Evolutionary conservation across 1,139 yeast species (phyloP), one percentile per base, ranked within the genome.

Genomic region (Hansenula sp.): DNA sequence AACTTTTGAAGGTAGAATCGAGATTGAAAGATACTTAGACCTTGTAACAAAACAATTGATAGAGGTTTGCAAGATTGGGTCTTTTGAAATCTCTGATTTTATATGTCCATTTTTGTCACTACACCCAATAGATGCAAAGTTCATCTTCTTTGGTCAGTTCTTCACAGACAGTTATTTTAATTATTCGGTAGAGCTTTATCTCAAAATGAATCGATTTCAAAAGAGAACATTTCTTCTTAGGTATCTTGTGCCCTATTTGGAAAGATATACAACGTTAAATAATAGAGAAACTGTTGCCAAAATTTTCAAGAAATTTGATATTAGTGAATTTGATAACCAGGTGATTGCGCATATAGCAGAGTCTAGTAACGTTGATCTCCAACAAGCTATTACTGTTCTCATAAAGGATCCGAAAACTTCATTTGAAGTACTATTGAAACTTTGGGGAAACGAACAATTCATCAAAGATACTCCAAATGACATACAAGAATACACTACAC

Each of bases 61-160:
- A 11, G 52, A 44, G 31, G 36, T 52, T 2, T 41, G 53, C 25
- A 47, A 44, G 17, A 17, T 31, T 5, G 31, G 29, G 7, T 34
- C 36, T 3, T 22, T 32, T 7, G 36, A 41, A 1, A 37, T 40
- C 11, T 43, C 48, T 12, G 57, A 52, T 1, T 50, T 55, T 22
- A 36, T 63, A 20, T 32, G 52, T 3, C 29, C 62, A 2, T 49
- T 47, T 20, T 41, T 65, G 10, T 46, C 58, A 8, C 45, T 65
- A 7, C 64, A 62, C 39, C 62, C 64, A 4, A 39, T 55, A 11
- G 52, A 53, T 21, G 47, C 64, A 5, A 39, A 51, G 13, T 41
- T 44, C 9, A 25, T 40, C 0, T 36, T 64, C 0, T 51, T 62
- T 33, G 50, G 52, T 12, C 47, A 46, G 1, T 44, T 63, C 11